Conservation (phyloP, 345 rosid genomes). For the Clausena lansium region DNA sequence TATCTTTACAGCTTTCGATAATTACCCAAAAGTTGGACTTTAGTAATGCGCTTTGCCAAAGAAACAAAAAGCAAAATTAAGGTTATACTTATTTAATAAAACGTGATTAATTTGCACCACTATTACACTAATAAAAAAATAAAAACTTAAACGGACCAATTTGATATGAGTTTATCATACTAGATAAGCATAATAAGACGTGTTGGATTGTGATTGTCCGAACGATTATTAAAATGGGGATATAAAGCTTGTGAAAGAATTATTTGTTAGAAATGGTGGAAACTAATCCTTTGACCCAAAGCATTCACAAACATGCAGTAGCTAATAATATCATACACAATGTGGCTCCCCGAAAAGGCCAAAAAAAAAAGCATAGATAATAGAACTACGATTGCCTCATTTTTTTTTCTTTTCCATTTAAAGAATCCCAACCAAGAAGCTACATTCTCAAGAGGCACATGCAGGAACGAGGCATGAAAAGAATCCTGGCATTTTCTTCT, state of each 20-base stretch:
- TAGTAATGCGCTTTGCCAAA: background rate
- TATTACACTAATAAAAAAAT: too few relatives aligned
- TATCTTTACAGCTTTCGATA: background rate
- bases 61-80: too few relatives aligned
- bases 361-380: background rate
- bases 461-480: constrained; percentile 74
- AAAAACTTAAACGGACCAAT: too few relatives aligned
- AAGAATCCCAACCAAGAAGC: background rate
- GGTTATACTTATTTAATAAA: too few relatives aligned
- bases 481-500: constrained; percentile 68
- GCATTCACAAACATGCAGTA: too few relatives aligned
- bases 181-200: too few relatives aligned
- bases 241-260: too few relatives aligned
- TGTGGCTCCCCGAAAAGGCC: background rate
- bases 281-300: background rate
- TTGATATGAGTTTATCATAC: too few relatives aligned
- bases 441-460: constrained; percentile 42
- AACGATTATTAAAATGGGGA: too few relatives aligned
- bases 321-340: background rate
- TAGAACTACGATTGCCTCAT: background rate
- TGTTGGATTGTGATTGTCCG: too few relatives aligned
- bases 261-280: background rate
- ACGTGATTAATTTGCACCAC: too few relatives aligned
- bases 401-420: background rate
- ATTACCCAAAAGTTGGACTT: background rate